Evolutionary conservation across 108 stramenopile species (phyloP).

Genomic region (Nitzschia sp.): DNA sequence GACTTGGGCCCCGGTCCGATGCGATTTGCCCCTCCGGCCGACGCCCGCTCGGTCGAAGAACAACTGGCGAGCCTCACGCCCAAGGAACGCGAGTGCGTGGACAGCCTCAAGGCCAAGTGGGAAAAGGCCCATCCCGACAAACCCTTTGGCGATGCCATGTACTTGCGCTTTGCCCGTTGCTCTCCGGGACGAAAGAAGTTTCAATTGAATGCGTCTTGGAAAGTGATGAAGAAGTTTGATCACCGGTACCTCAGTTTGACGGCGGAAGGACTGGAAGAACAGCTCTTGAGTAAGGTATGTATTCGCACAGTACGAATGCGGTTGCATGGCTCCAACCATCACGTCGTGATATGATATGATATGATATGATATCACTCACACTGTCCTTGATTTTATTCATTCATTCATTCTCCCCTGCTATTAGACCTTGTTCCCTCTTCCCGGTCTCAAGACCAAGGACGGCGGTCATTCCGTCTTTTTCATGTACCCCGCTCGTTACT

Average conservation of each 20-base stretch:
- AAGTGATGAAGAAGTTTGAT: slow-evolving; percentile 49
- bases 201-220: slow-evolving; percentile 30
- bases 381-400: background rate
- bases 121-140: slow-evolving; percentile 14
- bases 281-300: slow-evolving; percentile 23
- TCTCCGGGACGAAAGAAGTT: slow-evolving; percentile 41
- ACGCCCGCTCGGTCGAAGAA: slow-evolving; percentile 39
- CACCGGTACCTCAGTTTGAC: slow-evolving; percentile 30
- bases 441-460: slow-evolving; percentile 43
- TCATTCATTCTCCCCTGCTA: background rate
- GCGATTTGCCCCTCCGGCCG: slow-evolving; percentile 28
- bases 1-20: slow-evolving; percentile 31
- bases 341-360: background rate
- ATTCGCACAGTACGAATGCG: no score
- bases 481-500: slow-evolving; percentile 54
- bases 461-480: slow-evolving; percentile 42
- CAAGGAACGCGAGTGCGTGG: slow-evolving; percentile 35
- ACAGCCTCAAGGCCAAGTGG: slow-evolving; percentile 29
- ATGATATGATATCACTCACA: background rate
- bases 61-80: slow-evolving; percentile 28
- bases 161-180: slow-evolving; percentile 51
- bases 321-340: background rate
- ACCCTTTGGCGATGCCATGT: slow-evolving; percentile 34
- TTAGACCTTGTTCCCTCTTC: slow-evolving; percentile 50
- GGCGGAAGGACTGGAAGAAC: slow-evolving; percentile 23